Percentiles rank a stretch among this genome's conserved stretches.
Conservation (phyloP, 2,329 filamentous ascomycete genomes). For the Nothophoma quercina region DNA sequence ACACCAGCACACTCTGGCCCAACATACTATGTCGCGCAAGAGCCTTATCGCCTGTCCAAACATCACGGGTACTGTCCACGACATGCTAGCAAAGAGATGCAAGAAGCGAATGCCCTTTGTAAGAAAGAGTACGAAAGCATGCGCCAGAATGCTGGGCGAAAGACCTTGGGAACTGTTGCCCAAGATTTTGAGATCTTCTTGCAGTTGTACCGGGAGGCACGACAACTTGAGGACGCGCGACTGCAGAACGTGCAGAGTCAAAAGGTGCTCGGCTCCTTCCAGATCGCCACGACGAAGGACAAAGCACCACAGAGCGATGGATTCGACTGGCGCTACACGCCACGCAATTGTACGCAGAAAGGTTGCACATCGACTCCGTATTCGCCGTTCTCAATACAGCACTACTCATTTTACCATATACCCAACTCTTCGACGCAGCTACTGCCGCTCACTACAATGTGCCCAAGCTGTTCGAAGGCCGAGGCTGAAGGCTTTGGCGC, state of each 20-base stretch:
- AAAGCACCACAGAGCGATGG: constrained; percentile 5
- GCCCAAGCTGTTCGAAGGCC: constrained; percentile 33
- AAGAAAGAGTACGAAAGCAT: constrained; percentile 38
- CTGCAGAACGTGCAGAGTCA: constrained; percentile 22
- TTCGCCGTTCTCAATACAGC: constrained; percentile 33
- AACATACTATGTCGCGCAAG: constrained; percentile 38
- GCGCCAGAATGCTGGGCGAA: constrained; percentile 44
- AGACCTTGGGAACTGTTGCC: constrained; percentile 38
- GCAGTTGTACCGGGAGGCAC: constrained; percentile 23
- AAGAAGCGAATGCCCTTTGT: constrained; percentile 31
- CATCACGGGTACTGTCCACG: constrained; percentile 38
- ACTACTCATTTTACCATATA: constrained; percentile 36
- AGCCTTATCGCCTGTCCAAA: constrained; percentile 36
- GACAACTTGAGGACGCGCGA: constrained; percentile 17
- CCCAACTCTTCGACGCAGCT: constrained; percentile 24
- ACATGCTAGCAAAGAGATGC: constrained; percentile 39
- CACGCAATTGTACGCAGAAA: constrained; percentile 35
- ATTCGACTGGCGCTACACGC: constrained; percentile 40
- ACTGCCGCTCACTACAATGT: constrained; percentile 32
- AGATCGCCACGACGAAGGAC: background rate
- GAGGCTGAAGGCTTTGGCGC: constrained; percentile 37
- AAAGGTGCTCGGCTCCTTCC: constrained; percentile 20
- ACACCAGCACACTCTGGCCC: constrained; percentile 32
- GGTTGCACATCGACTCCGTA: constrained; percentile 29
- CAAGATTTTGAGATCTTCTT: constrained; percentile 38